phyloP scores from a whole-genome alignment of 2,329 filamentous ascomycete species.

The Trichoderma gracile region DNA sequence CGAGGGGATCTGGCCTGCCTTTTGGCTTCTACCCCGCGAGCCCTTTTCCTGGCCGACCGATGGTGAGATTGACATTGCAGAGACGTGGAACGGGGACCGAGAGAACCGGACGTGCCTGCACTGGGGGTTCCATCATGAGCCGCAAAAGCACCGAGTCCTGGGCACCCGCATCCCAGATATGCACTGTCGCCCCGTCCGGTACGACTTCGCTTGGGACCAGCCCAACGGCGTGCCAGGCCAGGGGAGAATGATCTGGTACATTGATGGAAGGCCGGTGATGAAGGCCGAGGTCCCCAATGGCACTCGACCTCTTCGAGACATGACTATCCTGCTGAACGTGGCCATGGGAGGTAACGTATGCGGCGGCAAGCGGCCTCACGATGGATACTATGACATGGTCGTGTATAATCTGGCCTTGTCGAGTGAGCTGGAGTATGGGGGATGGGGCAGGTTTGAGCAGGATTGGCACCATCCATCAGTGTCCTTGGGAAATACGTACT shows the following conservation, averaged over 20 bases:
- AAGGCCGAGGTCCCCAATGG: slow-evolving; percentile 54
- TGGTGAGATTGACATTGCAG: slow-evolving; percentile 61
- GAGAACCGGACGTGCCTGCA: slow-evolving; percentile 60
- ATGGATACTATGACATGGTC: slow-evolving; percentile 59
- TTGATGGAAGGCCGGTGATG: slow-evolving; percentile 59
- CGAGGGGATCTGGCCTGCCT: slow-evolving; percentile 60
- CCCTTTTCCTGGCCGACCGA: slow-evolving; percentile 61
- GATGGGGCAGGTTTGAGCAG: slow-evolving; percentile 55
- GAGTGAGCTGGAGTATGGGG: slow-evolving; percentile 52
- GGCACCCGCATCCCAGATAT: slow-evolving; percentile 54
- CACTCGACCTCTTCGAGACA: slow-evolving; percentile 57
- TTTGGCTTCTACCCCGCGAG: slow-evolving; percentile 60
- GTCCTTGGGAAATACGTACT: slow-evolving; percentile 40
- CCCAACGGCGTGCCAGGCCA: slow-evolving; percentile 46
- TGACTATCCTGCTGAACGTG: slow-evolving; percentile 59
- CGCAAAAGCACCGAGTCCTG: slow-evolving; percentile 57
- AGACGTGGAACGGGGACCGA: slow-evolving; percentile 60
- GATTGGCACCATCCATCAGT: slow-evolving; percentile 46
- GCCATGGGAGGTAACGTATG: slow-evolving; percentile 64
- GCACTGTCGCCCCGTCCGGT: slow-evolving; percentile 49
- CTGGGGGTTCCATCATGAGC: slow-evolving; percentile 59
- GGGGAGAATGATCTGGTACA: slow-evolving; percentile 58
- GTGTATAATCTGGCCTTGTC: slow-evolving; percentile 54
- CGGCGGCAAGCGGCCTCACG: slow-evolving; percentile 49
- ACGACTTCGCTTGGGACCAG: slow-evolving; percentile 58